Conservation (phyloP, 352 stramenopile genomes). For the Plasmopara viticola region DNA sequence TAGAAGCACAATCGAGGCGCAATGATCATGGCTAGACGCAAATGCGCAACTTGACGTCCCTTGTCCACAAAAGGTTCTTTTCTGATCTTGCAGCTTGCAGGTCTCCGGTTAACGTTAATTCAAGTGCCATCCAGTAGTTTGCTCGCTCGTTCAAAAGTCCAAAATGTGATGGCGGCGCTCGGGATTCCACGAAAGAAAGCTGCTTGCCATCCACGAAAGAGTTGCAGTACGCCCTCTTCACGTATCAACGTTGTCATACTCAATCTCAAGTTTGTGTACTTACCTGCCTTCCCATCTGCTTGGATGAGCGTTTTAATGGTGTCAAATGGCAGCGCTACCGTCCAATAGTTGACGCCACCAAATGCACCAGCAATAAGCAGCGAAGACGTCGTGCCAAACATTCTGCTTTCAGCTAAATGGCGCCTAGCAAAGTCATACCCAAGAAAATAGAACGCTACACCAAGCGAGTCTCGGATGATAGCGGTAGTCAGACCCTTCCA, state of each 20-base stretch:
- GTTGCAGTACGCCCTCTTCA: constrained; percentile 47
- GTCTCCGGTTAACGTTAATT: constrained; percentile 3
- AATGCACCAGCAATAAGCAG: constrained; percentile 63
- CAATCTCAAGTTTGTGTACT: constrained; percentile 40
- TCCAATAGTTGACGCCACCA: constrained; percentile 81
- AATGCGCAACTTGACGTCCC: no score
- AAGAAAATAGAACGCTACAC: constrained; percentile 82
- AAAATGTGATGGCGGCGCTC: constrained; percentile 78
- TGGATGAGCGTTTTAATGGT: constrained; percentile 82
- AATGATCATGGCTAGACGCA: no score
- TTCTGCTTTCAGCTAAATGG: constrained; percentile 15
- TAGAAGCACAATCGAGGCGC: no score
- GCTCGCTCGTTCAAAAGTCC: constrained; percentile 61
- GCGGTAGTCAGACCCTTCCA: constrained; percentile 76
- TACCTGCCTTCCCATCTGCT: constrained; percentile 39
- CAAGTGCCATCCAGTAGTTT: constrained; percentile 39
- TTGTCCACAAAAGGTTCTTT: no score
- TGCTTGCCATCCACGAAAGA: constrained; percentile 77
- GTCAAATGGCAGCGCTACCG: constrained; percentile 78
- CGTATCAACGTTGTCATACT: constrained; percentile 38
- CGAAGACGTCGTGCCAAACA: constrained; percentile 39
- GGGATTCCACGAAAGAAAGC: constrained; percentile 73
- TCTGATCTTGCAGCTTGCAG: constrained; percentile 1
- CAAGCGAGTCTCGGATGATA: constrained; percentile 74
- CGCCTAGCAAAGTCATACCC: constrained; percentile 74